Base-by-base conservation (phyloP, 1,284 basidiomycete species). In the Athelia psychrophila region DNA sequence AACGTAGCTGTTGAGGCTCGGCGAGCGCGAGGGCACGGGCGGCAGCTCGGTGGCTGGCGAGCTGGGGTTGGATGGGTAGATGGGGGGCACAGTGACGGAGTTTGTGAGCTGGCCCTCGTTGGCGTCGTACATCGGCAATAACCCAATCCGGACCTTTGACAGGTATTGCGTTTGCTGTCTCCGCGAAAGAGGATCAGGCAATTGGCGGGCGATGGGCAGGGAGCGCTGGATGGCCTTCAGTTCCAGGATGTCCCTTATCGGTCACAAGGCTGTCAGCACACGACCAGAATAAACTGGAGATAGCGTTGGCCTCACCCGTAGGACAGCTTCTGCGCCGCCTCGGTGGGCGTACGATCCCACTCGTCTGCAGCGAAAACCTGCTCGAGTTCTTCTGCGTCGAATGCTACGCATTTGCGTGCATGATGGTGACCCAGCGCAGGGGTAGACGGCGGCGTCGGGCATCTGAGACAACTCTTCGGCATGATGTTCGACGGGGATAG, bases 301-400 rank as follows among this genome's bases (percentile, higher is more conserved):
- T 15, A 38, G 47, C 24, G 66, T 68, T n/a, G n/a, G n/a, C n/a
- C n/a, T 51, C 54, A 72, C 69, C 65, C 63, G 56, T 71, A 73
- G 3, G 67, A 69, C 50, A 70, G 60, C 56, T 64, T 68, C 46
- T 63, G 59, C 38, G 69, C 66, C 25, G 69, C 65, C 44, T 69
- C 65, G n/a, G 65, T 72, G 0, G 81, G 81, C 2, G 79, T 82
- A 4, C 84, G 74, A 64, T 88, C 85, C 85, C 85, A 88, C 51
- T 86, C 84, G 61, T 88, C 85, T 2, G 81, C 85, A 42, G 72
- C 64, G 60, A 78, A 76, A 13, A 88, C 70, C 63, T 84, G 76
- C 49, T 82, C 79, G 9, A 69, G 68, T 44, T 73, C 75, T 2
- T 77, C 71, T 1, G 68, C 71, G 36, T 77, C 75, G 58, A 86